phyloP scores from a whole-genome alignment of 495 filamentous ascomycete species.

The Astrothelium macrocarpum region DNA sequence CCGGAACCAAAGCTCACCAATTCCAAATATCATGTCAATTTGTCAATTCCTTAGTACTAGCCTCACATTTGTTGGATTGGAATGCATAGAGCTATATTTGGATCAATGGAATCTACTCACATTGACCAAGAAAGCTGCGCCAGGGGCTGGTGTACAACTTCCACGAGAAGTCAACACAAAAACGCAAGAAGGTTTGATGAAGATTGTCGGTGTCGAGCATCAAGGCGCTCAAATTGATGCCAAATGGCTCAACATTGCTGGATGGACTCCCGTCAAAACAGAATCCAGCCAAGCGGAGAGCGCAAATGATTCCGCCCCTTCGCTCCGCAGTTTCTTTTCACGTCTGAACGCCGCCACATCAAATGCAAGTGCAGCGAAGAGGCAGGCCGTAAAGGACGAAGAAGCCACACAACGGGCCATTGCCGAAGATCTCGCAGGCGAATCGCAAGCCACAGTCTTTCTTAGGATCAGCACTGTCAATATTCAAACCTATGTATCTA shows the following conservation, averaged over 20 bases:
- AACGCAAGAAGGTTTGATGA: conserved; percentile 80
- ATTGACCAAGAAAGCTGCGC: conserved; percentile 74
- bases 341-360: conserved; percentile 48
- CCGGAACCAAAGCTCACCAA: conserved; percentile 70
- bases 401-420: conserved; percentile 48
- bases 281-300: background rate
- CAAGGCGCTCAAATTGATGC: conserved; percentile 87
- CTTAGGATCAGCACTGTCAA: conserved; percentile 76
- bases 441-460: conserved; percentile 67
- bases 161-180: conserved; percentile 70
- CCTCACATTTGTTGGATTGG: conserved; percentile 85
- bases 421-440: conserved; percentile 56
- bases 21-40: conserved; percentile 75
- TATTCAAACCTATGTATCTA: conserved; percentile 59
- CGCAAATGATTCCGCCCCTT: conserved; percentile 36
- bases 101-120: conserved; percentile 74
- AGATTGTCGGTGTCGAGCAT: conserved; percentile 57
- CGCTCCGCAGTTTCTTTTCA: conserved; percentile 72
- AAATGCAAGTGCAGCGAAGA: conserved; percentile 29
- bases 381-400: conserved; percentile 39
- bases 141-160: conserved; percentile 58
- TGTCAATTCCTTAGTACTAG: conserved; percentile 89
- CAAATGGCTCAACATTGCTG: conserved; percentile 77
- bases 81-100: conserved; percentile 80
- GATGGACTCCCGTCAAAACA: conserved; percentile 45